Conservation (phyloP, 805 yeast genomes). For the Kodamaea leandrae region DNA sequence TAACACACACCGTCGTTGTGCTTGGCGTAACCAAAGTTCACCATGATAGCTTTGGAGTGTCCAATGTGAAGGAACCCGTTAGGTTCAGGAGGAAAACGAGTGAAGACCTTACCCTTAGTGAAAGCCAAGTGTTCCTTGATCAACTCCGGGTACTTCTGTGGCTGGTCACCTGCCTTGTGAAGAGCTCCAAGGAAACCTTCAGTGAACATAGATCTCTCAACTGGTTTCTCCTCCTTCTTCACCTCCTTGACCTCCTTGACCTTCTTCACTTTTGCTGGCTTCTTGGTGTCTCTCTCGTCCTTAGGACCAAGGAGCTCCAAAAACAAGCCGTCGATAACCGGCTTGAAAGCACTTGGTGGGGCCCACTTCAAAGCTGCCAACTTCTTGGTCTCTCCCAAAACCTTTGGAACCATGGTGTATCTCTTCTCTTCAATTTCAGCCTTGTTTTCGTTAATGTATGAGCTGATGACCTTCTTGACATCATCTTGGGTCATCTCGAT, state of each 20-base stretch:
- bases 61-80: slow-evolving; percentile 97
- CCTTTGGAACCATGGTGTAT: slow-evolving; percentile 73
- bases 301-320: slow-evolving; percentile 82
- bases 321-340: slow-evolving; percentile 77
- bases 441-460: slow-evolving; percentile 58
- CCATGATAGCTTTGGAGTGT: slow-evolving; percentile 96
- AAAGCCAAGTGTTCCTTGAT: slow-evolving; percentile 75
- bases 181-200: slow-evolving; percentile 96
- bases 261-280: slow-evolving; percentile 67
- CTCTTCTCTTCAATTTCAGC: slow-evolving; percentile 66
- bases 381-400: slow-evolving; percentile 74
- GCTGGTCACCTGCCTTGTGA: slow-evolving; percentile 94
- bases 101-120: slow-evolving; percentile 79
- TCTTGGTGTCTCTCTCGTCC: slow-evolving; percentile 86
- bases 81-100: slow-evolving; percentile 99
- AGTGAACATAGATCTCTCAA: slow-evolving; percentile 73
- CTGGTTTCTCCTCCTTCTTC: slow-evolving; percentile 9
- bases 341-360: slow-evolving; percentile 80
- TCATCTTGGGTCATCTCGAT: slow-evolving; percentile 64
- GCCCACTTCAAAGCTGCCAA: slow-evolving; percentile 88
- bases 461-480: slow-evolving; percentile 54
- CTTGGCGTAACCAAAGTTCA: slow-evolving; percentile 95
- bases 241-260: slow-evolving; percentile 13
- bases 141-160: slow-evolving; percentile 83
- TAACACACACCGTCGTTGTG: slow-evolving; percentile 84